Evolutionary conservation across 1,139 yeast genomes (phyloP).

Genomic region (Geotrichum candidum): DNA sequence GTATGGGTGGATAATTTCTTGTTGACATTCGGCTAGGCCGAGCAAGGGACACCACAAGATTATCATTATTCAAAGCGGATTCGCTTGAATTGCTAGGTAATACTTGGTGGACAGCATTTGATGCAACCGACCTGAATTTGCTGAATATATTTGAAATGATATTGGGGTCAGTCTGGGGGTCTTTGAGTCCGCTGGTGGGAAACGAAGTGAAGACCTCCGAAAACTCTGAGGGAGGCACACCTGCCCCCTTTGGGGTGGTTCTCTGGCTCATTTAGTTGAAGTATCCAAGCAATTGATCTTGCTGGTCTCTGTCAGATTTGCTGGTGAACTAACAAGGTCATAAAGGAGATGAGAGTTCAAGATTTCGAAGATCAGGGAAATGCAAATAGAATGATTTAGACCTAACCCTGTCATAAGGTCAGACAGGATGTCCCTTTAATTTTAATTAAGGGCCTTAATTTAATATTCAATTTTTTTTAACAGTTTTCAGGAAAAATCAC

Average conservation of each 20-base stretch:
- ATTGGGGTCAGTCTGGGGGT: slow-evolving; percentile 23
- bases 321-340: background rate
- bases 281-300: background rate
- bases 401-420: background rate
- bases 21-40: slow-evolving; percentile 8
- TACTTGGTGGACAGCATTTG: slow-evolving; percentile 27
- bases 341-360: background rate
- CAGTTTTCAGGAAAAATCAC: background rate
- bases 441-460: background rate
- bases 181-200: slow-evolving; percentile 27
- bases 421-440: background rate
- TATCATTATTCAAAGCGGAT: background rate
- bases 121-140: slow-evolving; percentile 29
- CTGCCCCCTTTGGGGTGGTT: background rate
- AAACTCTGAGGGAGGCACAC: slow-evolving; percentile 3
- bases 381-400: background rate
- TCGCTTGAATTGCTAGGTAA: slow-evolving; percentile 18
- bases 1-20: background rate
- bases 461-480: background rate
- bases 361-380: background rate
- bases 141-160: slow-evolving; percentile 25
- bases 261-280: slow-evolving; percentile 7
- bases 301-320: background rate
- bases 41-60: background rate
- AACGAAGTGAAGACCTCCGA: slow-evolving; percentile 25